Conservation (phyloP, 345 rosid genomes). For the Boechera retrofracta region DNA sequence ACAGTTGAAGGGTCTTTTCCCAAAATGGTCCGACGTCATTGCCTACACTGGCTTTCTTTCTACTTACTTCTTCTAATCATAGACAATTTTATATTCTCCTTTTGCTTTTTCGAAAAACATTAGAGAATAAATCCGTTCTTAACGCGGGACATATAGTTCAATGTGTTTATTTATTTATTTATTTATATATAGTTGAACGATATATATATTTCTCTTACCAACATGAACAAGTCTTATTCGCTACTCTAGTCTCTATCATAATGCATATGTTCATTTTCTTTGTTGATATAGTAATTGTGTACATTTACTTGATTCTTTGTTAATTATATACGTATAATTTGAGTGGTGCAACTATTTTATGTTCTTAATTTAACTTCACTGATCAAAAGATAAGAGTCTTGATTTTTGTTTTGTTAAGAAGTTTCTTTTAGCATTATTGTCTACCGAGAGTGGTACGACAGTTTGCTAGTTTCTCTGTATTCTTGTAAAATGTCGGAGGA, state of each 20-base stretch:
- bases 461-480: too few relatives aligned
- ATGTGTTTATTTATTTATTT: slow-evolving; percentile 19
- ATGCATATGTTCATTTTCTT: not conserved
- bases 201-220: too few relatives aligned
- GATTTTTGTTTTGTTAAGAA: too few relatives aligned
- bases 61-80: slow-evolving; percentile 61
- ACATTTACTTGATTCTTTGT: not conserved
- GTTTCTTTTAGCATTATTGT: too few relatives aligned
- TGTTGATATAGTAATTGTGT: not conserved
- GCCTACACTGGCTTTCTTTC: slow-evolving; percentile 79
- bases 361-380: not conserved
- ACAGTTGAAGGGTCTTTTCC: slow-evolving; percentile 74
- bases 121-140: slow-evolving; percentile 26
- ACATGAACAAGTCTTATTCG: not conserved
- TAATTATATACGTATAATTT: not conserved
- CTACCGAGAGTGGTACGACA: too few relatives aligned
- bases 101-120: not conserved
- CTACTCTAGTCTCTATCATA: not conserved
- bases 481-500: too few relatives aligned
- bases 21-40: slow-evolving; percentile 80
- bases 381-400: not conserved
- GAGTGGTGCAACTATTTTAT: not conserved
- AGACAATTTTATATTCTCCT: not conserved
- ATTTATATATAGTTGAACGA: slow-evolving; percentile 5
- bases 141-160: slow-evolving; percentile 13